phyloP scores from a whole-genome alignment of 805 yeast species.

The Ogataea salicorniae region DNA sequence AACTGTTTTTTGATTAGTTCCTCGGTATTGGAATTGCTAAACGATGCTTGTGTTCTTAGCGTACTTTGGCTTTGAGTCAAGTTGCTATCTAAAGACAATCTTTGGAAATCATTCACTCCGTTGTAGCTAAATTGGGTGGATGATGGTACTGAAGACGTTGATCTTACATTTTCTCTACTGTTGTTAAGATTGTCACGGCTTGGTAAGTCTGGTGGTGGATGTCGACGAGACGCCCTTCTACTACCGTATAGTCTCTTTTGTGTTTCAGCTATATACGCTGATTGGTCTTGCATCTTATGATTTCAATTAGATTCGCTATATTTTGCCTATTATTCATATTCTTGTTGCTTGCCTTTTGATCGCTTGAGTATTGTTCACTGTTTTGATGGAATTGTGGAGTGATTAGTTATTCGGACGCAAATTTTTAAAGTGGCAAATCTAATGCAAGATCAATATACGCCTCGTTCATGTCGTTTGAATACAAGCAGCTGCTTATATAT shows the following conservation, averaged over 20 bases:
- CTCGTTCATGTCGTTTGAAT: no score
- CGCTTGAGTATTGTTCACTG: no score
- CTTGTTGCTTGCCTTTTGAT: no score
- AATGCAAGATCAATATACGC: no score
- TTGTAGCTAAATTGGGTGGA: constrained; percentile 8
- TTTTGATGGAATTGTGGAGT: no score
- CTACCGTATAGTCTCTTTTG: background rate
- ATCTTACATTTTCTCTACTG: background rate
- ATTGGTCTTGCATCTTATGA: no score
- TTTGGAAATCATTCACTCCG: constrained; percentile 6
- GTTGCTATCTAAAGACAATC: background rate
- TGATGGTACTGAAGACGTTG: background rate
- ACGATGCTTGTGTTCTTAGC: background rate
- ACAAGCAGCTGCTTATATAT: no score
- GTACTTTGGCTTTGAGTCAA: background rate
- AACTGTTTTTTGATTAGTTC: background rate
- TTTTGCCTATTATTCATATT: no score
- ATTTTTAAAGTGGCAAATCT: no score
- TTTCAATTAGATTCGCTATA: no score
- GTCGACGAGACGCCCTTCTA: background rate
- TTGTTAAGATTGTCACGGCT: background rate
- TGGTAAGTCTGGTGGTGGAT: background rate
- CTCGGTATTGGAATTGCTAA: background rate
- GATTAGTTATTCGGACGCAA: no score
- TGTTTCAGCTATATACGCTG: background rate